Base-by-base conservation (phyloP, 192 early-diverging fungal species). In the Physocladia obscura region DNA sequence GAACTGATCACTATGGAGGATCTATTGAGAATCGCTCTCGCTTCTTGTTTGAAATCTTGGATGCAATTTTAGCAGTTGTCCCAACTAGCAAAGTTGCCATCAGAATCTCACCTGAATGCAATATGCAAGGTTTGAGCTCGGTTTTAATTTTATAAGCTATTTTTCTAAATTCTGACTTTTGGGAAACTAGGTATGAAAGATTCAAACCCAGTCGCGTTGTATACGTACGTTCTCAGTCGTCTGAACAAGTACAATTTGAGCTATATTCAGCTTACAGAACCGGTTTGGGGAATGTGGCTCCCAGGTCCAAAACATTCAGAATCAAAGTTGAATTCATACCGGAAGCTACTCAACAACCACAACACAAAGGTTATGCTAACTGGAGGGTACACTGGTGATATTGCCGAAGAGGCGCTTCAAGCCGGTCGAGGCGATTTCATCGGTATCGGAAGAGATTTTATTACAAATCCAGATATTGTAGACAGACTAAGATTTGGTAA, bases 1-100 rank as follows among this genome's bases (percentile, higher is more conserved):
- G 96, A 62, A 94, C 92, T 0, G 96, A 98, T 73, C 57, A 90
- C 52, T 98, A 94, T 70, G 96, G 95, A 38, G 95, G 96, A 0
- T 88, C 88, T 1, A 87, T 95, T 32, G 91, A 95, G 65, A 97
- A 97, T 81, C 88, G 95, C 59, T 77, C 82, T 19, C 85, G 93
- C 0, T 90, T 94, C 64, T 68, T 89, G 40, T 58, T 93, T 1
- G 93, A 95, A 75, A 81, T 89, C 0, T 17, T 79, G 36, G 77
- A 79, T 27, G 73, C 73, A 0, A 26, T 57, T 30, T 31, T 79
- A 30, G 27, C 57, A 13, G 75, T 65, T 31, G 58, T 76, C 34
- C 76, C 77, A 21, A 52, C 75, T 22, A 52, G 67, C 31, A 76
- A 77, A 38, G 74, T 84, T 15, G 79, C 79, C 1, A 73, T 81